These are phyloP conservation scores for Talaromyces funiculosus DNA, from an alignment of 2,329 filamentous ascomycete species.

Conservation along the genomic window DNA sequence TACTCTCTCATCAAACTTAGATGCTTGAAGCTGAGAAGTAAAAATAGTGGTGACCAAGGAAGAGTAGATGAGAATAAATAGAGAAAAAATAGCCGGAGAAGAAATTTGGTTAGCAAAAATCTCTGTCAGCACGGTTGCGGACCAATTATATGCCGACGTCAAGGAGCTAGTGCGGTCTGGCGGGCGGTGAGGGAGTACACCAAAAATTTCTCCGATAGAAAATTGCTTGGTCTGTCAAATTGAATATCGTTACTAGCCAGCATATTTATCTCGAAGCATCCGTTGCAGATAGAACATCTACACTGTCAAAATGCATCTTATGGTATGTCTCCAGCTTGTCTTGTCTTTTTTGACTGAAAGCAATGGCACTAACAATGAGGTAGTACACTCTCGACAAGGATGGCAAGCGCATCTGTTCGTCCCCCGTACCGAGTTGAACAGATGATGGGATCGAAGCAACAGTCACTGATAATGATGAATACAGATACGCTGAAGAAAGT, in stretches of 20 bases:
- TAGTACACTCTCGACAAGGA: constrained; percentile 74
- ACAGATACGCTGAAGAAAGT: constrained; percentile 86
- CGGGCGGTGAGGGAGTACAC: constrained; percentile 11
- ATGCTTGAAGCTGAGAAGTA: neutral
- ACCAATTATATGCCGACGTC: neutral
- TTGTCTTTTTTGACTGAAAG: neutral
- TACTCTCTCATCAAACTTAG: neutral
- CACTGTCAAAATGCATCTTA: constrained; percentile 35
- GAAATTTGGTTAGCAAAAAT: constrained; percentile 9
- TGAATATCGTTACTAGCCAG: neutral
- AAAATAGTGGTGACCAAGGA: neutral
- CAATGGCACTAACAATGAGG: constrained; percentile 10
- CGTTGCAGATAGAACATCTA: neutral
- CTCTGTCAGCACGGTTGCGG: neutral
- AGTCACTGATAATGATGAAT: neutral
- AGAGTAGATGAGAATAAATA: neutral
- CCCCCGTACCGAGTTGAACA: constrained; percentile 32
- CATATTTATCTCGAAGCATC: neutral
- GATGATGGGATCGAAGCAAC: neutral
- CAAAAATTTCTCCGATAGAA: constrained; percentile 14
- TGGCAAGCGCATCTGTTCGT: constrained; percentile 69
- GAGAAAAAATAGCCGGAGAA: constrained; percentile 15
- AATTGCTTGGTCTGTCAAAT: neutral
- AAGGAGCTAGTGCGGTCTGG: neutral
- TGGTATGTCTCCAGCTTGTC: constrained; percentile 26